Evolutionary conservation across 441 rosid genomes (phyloP).

Genomic region (Populus hybrid): DNA sequence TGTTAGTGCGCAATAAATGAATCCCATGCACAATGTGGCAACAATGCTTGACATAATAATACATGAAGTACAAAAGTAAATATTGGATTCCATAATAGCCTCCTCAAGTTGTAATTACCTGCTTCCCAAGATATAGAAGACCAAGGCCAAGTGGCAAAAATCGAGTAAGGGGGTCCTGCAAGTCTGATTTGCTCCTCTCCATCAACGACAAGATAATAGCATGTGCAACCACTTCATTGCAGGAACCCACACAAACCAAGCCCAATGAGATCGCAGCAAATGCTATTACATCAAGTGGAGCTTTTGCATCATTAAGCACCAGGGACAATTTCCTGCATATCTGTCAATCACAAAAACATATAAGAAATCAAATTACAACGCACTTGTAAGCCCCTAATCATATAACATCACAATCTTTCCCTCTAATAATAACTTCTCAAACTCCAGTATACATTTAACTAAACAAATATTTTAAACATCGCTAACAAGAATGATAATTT

Average conservation of each 20-base stretch:
- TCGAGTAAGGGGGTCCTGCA: constrained; percentile 74
- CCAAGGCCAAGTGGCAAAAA: constrained; percentile 93
- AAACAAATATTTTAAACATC: not conserved
- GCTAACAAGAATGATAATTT: not conserved
- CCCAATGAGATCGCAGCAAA: constrained; percentile 92
- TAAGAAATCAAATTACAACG: not conserved
- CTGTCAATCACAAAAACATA: constrained; percentile 36
- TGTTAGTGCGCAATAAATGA: not conserved
- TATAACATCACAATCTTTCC: not conserved
- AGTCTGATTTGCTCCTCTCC: constrained; percentile 79
- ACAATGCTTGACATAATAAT: not conserved
- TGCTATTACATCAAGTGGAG: constrained; percentile 82
- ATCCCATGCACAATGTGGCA: not conserved
- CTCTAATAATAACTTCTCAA: not conserved
- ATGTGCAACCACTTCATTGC: constrained; percentile 92
- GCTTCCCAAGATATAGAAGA: constrained; percentile 92
- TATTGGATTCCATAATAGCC: constrained; percentile 1
- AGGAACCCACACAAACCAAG: constrained; percentile 85
- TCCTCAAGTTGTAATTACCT: constrained; percentile 44
- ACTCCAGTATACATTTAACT: constrained; percentile 2
- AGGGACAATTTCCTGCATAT: constrained; percentile 56
- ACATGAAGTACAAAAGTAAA: not conserved
- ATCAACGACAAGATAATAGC: constrained; percentile 77
- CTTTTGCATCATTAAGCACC: constrained; percentile 65
- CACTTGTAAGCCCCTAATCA: not conserved